Percentiles rank a stretch among this genome's conserved stretches.
Evolutionary conservation across 768 basidiomycete genomes (phyloP).

Genomic region (Lyophyllum atratum): DNA sequence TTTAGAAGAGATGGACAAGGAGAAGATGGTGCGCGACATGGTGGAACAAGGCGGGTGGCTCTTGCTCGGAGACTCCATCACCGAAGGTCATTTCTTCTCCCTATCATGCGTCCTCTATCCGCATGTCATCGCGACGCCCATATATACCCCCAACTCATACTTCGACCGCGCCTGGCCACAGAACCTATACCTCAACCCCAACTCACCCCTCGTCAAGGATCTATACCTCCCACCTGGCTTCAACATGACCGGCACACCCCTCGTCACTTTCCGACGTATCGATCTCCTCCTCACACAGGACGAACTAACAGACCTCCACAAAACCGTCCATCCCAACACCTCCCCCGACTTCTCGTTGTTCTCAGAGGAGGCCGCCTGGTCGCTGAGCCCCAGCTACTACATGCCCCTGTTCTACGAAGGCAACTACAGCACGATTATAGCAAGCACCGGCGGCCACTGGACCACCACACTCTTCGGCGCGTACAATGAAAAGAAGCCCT

Average conservation of each 20-base stretch:
- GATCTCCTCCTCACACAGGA: conserved; percentile 55
- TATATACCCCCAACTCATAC: conserved; percentile 52
- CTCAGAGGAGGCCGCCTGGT: conserved; percentile 58
- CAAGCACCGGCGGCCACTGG: conserved; percentile 73
- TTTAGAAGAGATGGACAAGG: conserved; percentile 40
- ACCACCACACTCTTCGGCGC: conserved; percentile 54
- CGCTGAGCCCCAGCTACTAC: conserved; percentile 53
- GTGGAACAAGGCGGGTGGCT: conserved; percentile 75
- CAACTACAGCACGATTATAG: conserved; percentile 63
- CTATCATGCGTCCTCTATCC: conserved; percentile 67
- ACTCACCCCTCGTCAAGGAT: conserved; percentile 45
- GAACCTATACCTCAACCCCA: conserved; percentile 59
- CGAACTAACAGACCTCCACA: conserved; percentile 50
- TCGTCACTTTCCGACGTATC: conserved; percentile 65
- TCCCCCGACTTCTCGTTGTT: conserved; percentile 44
- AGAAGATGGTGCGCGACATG: conserved; percentile 52
- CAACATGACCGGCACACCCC: conserved; percentile 56
- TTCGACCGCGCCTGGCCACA: conserved; percentile 71
- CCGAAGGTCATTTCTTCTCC: conserved; percentile 76
- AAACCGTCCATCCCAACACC: conserved; percentile 30
- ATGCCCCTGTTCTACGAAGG: conserved; percentile 48
- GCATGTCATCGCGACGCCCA: conserved; percentile 65
- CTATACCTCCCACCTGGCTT: conserved; percentile 49
- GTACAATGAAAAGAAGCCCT: conserved; percentile 15
- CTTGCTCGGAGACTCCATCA: conserved; percentile 67